phyloP scores from a whole-genome alignment of 768 basidiomycete species.

The Lactarius tabidus region DNA sequence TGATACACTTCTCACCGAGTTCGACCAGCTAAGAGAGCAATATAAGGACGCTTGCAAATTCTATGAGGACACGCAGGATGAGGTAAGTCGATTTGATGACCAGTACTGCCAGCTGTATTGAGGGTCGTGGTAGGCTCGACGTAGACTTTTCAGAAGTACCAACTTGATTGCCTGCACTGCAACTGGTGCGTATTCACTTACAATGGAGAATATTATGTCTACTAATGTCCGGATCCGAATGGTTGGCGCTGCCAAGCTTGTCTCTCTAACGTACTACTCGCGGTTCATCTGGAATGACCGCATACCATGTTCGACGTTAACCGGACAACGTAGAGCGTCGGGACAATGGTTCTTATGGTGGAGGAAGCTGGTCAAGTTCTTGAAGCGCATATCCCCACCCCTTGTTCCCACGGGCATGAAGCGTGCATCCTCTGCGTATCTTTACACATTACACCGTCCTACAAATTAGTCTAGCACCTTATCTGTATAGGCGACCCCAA shows the following conservation, averaged over 20 bases:
- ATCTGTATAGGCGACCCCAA: constrained; percentile 77
- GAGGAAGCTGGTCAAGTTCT: constrained; percentile 83
- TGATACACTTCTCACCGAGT: constrained; percentile 38
- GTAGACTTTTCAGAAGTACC: constrained; percentile 47
- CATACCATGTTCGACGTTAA: not conserved
- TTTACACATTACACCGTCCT: not conserved
- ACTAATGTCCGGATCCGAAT: not conserved
- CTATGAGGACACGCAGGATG: constrained; percentile 44
- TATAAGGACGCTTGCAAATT: constrained; percentile 39
- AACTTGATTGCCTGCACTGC: constrained; percentile 77
- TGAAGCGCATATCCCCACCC: constrained; percentile 68
- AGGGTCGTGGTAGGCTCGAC: constrained; percentile 43
- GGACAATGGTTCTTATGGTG: constrained; percentile 60
- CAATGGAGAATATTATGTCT: not conserved
- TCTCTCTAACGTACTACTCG: constrained; percentile 52
- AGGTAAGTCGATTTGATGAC: constrained; percentile 39
- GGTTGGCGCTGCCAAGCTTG: constrained; percentile 64
- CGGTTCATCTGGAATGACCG: constrained; percentile 35
- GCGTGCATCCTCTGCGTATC: not conserved
- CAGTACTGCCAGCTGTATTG: not conserved
- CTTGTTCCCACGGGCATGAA: constrained; percentile 44
- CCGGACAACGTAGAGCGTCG: constrained; percentile 42
- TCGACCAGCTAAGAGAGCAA: constrained; percentile 38
- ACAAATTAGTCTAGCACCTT: constrained; percentile 53
- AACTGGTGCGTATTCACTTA: constrained; percentile 44